A percentile compares a stretch with the other conserved stretches of the same genome.
These are phyloP conservation scores for Earliella scabrosa DNA, from an alignment of 1,284 basidiomycete species.

Conservation along the genomic window DNA sequence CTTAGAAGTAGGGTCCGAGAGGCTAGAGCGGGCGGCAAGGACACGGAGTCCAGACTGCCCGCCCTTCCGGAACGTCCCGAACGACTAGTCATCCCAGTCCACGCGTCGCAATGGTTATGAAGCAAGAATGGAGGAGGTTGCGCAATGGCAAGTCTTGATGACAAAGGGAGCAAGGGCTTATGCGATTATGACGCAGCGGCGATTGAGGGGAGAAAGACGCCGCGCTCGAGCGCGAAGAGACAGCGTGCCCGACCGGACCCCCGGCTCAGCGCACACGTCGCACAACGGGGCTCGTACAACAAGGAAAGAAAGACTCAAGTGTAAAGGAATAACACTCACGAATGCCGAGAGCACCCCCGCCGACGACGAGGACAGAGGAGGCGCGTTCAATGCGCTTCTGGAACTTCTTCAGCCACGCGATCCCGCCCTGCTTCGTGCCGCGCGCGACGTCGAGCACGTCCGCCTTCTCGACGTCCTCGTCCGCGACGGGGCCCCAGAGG, in stretches of 20 bases:
- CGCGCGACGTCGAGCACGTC: constrained; percentile 17
- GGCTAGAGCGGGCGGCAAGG: no score
- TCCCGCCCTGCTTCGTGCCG: constrained; percentile 52
- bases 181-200: no score
- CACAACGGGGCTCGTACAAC: no score
- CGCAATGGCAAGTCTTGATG: no score
- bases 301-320: no score
- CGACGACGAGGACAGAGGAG: constrained; percentile 55
- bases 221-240: no score
- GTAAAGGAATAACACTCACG: constrained; percentile 44
- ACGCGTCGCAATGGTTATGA: not conserved
- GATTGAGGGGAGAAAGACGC: no score
- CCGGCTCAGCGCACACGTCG: not conserved
- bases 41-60: no score
- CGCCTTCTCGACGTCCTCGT: constrained; percentile 19
- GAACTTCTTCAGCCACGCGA: constrained; percentile 51
- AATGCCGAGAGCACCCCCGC: constrained; percentile 66
- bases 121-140: no score
- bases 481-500: constrained; percentile 47
- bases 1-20: no score
- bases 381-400: constrained; percentile 49
- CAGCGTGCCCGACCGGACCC: no score
- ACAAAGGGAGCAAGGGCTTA: no score
- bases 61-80: not conserved
- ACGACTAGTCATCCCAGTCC: not conserved